phyloP scores from a whole-genome alignment of 345 rosid species.

The Gossypium mustelinum region DNA sequence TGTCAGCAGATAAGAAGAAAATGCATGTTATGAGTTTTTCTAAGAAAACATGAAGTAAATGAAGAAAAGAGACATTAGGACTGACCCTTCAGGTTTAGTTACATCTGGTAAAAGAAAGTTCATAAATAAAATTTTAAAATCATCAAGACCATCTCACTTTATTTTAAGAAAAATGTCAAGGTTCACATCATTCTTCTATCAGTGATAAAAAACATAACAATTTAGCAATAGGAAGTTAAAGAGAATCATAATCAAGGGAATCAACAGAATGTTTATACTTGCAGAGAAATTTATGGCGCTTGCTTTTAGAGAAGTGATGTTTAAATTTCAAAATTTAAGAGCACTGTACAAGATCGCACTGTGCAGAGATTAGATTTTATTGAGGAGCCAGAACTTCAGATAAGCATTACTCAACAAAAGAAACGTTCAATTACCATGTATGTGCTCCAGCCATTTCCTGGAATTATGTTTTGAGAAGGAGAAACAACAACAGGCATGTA shows the following conservation, averaged over 20 bases:
- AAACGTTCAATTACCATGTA: not conserved
- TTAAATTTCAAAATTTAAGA: not conserved
- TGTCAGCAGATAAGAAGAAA: not conserved
- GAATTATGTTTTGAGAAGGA: not conserved
- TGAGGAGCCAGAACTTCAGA: not conserved
- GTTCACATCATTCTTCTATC: not conserved
- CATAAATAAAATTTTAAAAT: not conserved
- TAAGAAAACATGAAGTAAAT: not conserved
- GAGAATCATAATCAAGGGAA: not conserved
- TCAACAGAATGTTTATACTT: not conserved
- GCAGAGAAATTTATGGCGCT: not conserved
- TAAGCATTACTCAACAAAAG: not conserved
- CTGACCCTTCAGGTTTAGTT: not conserved
- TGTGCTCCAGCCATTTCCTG: not conserved
- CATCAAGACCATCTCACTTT: not conserved
- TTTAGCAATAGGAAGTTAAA: not conserved
- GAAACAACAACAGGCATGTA: constrained; percentile 6
- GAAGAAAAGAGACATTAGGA: not conserved
- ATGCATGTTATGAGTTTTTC: not conserved
- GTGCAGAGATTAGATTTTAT: not conserved
- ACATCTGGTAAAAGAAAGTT: not conserved
- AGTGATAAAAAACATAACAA: not conserved
- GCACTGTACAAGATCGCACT: not conserved
- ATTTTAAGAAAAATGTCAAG: not conserved
- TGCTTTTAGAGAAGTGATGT: not conserved